Conservation (phyloP, 2,329 filamentous ascomycete genomes). For the Arthrobotrys entomopaga region DNA sequence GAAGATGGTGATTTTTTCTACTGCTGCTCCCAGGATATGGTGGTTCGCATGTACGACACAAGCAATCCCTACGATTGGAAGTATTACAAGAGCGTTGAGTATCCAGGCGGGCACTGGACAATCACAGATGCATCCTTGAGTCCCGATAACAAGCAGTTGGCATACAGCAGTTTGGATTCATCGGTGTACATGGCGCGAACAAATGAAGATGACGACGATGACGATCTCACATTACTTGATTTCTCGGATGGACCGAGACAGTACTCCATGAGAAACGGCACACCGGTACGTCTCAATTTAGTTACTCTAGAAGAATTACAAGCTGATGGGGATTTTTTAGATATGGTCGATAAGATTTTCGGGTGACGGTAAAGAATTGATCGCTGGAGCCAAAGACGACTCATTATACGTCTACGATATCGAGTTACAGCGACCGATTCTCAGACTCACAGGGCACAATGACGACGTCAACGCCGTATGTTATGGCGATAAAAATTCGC, state of each 20-base stretch:
- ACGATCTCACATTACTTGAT: slow-evolving; percentile 60
- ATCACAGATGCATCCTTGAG: slow-evolving; percentile 92
- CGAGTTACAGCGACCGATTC: slow-evolving; percentile 77
- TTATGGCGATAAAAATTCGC: slow-evolving; percentile 84
- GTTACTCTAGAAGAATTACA: slow-evolving; percentile 20
- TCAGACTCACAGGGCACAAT: slow-evolving; percentile 79
- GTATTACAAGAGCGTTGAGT: slow-evolving; percentile 89
- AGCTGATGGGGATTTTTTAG: slow-evolving; percentile 59
- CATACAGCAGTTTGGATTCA: slow-evolving; percentile 87
- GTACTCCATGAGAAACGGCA: slow-evolving; percentile 59
- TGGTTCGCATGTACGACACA: slow-evolving; percentile 96
- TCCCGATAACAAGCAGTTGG: slow-evolving; percentile 89
- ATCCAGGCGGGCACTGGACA: slow-evolving; percentile 91
- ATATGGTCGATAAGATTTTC: slow-evolving; percentile 95
- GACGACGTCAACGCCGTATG: slow-evolving; percentile 97
- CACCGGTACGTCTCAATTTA: slow-evolving; percentile 62
- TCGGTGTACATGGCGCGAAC: slow-evolving; percentile 87
- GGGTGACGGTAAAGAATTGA: slow-evolving; percentile 87
- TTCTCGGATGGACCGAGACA: slow-evolving; percentile 53
- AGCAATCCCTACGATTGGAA: slow-evolving; percentile 95
- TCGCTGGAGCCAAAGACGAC: slow-evolving; percentile 83
- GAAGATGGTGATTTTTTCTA: slow-evolving; percentile 99
- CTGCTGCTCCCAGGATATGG: slow-evolving; percentile 89
- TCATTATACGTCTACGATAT: slow-evolving; percentile 93
- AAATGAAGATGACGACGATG: slow-evolving; percentile 70